Base-by-base conservation (phyloP, 371 early-diverging fungal genomes). In the Mortierella sp. region DNA sequence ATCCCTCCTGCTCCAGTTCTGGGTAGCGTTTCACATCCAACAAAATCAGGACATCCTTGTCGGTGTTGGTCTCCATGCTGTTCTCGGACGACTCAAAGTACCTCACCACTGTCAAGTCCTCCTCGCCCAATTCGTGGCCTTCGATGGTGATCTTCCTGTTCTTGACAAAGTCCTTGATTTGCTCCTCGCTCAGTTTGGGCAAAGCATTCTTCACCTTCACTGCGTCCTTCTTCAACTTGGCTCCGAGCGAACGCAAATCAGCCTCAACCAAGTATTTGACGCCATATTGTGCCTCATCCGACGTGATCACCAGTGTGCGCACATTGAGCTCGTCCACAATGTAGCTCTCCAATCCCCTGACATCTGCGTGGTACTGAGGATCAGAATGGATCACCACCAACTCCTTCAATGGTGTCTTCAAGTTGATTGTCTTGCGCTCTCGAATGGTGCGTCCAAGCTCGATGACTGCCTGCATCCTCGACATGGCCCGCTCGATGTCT, bases 361-460 rank as follows among this genome's bases (percentile, higher is more conserved):
- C 83, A 80, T 99, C 97, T n/a, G 85, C 81, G 55, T 90, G 94
- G 86, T 91, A 96, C 82, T 95, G 88, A 49, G 92, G 84, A 82
- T 93, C 94, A 10, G 90, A 83, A 82, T 95, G 92, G 69, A 99
- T 90, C 51, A 99, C 93, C 27, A 96, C 93, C 50, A 98, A 83
- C 81, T 98, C 96, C 80, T 92, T 91, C 65, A 98, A 83, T 18
- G 99, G 99, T 28, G 96, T 98, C 93, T 99, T 99, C 69, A 99
- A 89, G 61, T 97, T 91, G 62, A 99, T 86, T 50, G 85, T 93
- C 80, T 95, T 91, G 82, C 93, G 90, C 82, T 99, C 99, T 72
- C 99, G 95, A 49, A 97, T 85, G 50, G 90, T 83, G 58, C 99
- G 93, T 34, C 98, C 98, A 52, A 95, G 86, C 74, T 99, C 99